Evolutionary conservation across 495 filamentous ascomycete species (phyloP).

Genomic region (Aspergillus nidulans): DNA sequence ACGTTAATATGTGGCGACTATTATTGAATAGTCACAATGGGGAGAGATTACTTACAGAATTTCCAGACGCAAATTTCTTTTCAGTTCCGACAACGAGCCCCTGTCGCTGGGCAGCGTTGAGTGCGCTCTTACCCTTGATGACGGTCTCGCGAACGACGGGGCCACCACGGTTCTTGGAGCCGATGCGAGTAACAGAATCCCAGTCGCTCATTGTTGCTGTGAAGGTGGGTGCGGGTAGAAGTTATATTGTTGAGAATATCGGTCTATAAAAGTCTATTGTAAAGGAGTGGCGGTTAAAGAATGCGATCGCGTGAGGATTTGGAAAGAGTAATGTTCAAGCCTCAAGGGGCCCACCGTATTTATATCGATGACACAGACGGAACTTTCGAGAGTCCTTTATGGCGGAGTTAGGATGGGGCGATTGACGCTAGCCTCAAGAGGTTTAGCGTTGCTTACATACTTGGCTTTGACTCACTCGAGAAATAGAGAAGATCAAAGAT

Average conservation of each 20-base stretch:
- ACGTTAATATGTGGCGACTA: background rate
- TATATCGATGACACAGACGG: slow-evolving; percentile 43
- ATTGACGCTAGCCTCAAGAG: slow-evolving; percentile 26
- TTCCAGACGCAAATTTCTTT: slow-evolving; percentile 82
- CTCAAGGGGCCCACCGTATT: slow-evolving; percentile 24
- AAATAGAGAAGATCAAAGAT: too few species aligned
- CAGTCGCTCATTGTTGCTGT: slow-evolving; percentile 58
- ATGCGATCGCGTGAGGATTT: slow-evolving; percentile 29
- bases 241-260: slow-evolving; percentile 5
- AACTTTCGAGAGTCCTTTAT: slow-evolving; percentile 41
- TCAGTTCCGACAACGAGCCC: slow-evolving; percentile 78
- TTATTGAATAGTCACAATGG: background rate
- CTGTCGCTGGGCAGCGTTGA: slow-evolving; percentile 83
- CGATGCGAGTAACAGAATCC: slow-evolving; percentile 91
- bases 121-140: slow-evolving; percentile 75
- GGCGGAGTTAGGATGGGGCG: slow-evolving; percentile 28
- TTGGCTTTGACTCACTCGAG: background rate
- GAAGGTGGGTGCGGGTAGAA: background rate
- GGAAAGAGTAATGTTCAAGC: slow-evolving; percentile 23
- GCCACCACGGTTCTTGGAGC: slow-evolving; percentile 66
- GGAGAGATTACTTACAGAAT: slow-evolving; percentile 60
- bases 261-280: slow-evolving; percentile 4
- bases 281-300: slow-evolving; percentile 6
- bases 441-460: slow-evolving; percentile 20
- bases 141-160: slow-evolving; percentile 72